A percentile compares a stretch with the other conserved stretches of the same genome.
Evolutionary conservation across 495 filamentous ascomycete species (phyloP).

Genomic region (Staphylotrichum longicolle): DNA sequence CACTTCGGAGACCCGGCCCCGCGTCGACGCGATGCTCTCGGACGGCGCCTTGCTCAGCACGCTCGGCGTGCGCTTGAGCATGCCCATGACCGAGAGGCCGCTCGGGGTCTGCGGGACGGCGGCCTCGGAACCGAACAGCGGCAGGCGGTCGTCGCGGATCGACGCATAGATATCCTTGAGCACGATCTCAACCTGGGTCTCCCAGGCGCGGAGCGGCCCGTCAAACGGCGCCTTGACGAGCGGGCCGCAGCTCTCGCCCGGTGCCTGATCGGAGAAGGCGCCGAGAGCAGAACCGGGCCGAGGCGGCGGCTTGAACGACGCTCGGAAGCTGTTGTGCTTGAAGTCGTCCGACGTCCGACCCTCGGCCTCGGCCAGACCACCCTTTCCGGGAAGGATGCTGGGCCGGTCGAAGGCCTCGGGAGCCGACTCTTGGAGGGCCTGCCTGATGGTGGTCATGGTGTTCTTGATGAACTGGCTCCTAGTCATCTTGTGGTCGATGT

Average conservation of each 20-base stretch:
- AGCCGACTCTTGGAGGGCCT: conserved; percentile 66
- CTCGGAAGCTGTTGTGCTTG: conserved; percentile 43
- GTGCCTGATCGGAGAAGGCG: conserved; percentile 28
- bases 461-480: conserved; percentile 92
- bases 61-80: conserved; percentile 82
- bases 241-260: conserved; percentile 53
- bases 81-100: conserved; percentile 56
- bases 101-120: conserved; percentile 46
- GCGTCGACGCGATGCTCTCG: conserved; percentile 66
- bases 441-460: conserved; percentile 83
- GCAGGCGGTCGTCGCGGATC: conserved; percentile 79
- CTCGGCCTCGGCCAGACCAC: conserved; percentile 29
- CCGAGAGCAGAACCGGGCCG: conserved; percentile 46
- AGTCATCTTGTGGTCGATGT: conserved; percentile 96
- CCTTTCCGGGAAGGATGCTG: conserved; percentile 46
- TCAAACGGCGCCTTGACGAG: conserved; percentile 77
- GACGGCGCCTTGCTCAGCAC: conserved; percentile 84
- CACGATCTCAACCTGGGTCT: conserved; percentile 81
- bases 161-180: conserved; percentile 90
- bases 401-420: conserved; percentile 63
- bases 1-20: conserved; percentile 67
- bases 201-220: conserved; percentile 79
- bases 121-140: conserved; percentile 61
- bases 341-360: conserved; percentile 41
- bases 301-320: conserved; percentile 49